Percentiles rank a stretch among this genome's conserved stretches.
Evolutionary conservation across 2,329 filamentous ascomycete species (phyloP).

Genomic region (Amauroascus niger): DNA sequence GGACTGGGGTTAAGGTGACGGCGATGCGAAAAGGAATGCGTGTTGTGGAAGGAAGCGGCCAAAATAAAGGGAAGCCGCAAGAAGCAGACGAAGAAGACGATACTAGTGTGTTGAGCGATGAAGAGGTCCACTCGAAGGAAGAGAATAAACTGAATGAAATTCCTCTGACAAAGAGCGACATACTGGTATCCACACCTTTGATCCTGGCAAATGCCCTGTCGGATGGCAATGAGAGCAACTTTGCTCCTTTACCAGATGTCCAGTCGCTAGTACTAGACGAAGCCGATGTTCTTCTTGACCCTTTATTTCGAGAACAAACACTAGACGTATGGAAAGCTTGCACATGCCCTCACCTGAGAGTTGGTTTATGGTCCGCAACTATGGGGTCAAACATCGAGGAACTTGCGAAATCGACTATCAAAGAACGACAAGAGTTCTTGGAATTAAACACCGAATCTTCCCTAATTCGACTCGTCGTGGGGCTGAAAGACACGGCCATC

Average conservation of each 20-base stretch:
- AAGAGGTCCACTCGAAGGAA: constrained; percentile 14
- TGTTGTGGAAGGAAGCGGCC: constrained; percentile 44
- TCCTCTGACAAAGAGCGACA: constrained; percentile 58
- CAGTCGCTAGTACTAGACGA: constrained; percentile 76
- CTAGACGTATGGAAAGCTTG: constrained; percentile 75
- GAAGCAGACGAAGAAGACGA: constrained; percentile 29
- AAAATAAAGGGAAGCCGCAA: constrained; percentile 31
- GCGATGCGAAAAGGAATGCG: constrained; percentile 80
- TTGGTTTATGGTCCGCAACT: constrained; percentile 90
- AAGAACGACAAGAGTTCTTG: constrained; percentile 42
- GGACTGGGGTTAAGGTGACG: constrained; percentile 68
- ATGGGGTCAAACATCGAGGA: constrained; percentile 90
- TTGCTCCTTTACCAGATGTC: constrained; percentile 54
- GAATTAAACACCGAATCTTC: constrained; percentile 33
- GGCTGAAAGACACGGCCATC: constrained; percentile 88
- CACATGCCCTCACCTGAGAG: constrained; percentile 56
- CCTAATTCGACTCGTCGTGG: constrained; percentile 81
- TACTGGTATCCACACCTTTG: constrained; percentile 71
- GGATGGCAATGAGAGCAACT: constrained; percentile 36
- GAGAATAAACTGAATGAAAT: constrained; percentile 20
- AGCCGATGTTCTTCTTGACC: constrained; percentile 86
- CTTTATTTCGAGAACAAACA: constrained; percentile 82
- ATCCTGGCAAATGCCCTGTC: constrained; percentile 65
- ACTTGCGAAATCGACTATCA: constrained; percentile 60
- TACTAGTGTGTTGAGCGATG: constrained; percentile 18